Conservation (phyloP, 306 rosid species). For the Nissolia schottii region DNA sequence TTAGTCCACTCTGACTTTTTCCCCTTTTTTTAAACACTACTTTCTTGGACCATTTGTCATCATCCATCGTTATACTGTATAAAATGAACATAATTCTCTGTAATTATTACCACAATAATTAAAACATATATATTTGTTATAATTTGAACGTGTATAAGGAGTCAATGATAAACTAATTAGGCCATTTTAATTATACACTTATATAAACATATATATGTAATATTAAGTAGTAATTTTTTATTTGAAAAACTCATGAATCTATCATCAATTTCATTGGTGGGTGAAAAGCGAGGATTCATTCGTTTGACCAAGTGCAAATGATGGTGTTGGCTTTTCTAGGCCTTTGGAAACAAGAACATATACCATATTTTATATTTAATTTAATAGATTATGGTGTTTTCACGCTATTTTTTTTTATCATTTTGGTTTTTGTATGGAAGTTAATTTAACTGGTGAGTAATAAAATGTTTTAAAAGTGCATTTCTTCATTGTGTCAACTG, state of each 20-base stretch:
- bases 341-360: conserved; percentile 8
- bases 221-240: too few relatives aligned
- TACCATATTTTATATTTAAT: background rate
- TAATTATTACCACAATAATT: background rate
- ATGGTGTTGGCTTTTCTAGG: conserved; percentile 16
- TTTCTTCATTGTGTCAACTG: background rate
- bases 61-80: background rate
- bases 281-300: conserved; percentile 21
- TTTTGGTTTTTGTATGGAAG: background rate
- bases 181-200: background rate
- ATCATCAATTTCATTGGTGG: conserved; percentile 19
- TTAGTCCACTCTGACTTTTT: conserved; percentile 19
- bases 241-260: conserved; percentile 1
- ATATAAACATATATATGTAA: background rate
- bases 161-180: background rate
- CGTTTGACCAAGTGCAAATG: background rate
- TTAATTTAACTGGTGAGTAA: background rate
- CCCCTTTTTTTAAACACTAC: conserved; percentile 5
- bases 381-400: background rate
- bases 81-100: background rate
- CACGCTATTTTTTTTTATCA: background rate
- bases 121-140: background rate
- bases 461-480: background rate
- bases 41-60: conserved; percentile 7
- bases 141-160: background rate